Evolutionary conservation across 2,329 filamentous ascomycete species (phyloP), one percentile per base, ranked within the genome.

Genomic region (Diplodia mutila): DNA sequence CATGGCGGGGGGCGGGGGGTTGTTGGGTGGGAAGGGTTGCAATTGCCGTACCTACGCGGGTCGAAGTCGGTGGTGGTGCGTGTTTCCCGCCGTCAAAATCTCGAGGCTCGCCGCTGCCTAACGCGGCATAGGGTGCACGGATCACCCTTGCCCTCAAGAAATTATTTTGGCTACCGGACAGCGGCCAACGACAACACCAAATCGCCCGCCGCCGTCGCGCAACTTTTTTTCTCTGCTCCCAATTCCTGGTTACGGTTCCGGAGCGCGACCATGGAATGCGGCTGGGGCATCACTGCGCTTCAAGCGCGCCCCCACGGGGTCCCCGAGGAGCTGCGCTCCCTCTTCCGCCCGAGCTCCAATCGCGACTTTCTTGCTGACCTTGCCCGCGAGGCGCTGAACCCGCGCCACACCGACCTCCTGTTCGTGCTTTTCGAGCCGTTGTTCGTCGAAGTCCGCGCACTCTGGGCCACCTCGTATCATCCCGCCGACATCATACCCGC

Each of bases 361-460:
- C 84, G 85, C 72, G 85, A 86, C 75, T 89, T 93, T 78, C 86
- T 96, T 49, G 87, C 92, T 77, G 86, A 72, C 83, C 96, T 74
- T 86, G 91, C 72, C 82, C 85, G 27, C 73, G 86, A 89, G 69
- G 88, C 92, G 68, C 86, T 97, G 75, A 84, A 88, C 73, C 85
- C 91, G 72, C 82, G 84, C 80, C 85, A 88, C 77, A 94, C 92
- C 73, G 88, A 92, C 75, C 83, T 83, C 67, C 82, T 97, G 75
- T 93, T 95, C 75, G 83, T 86, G 71, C 86, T 91, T 74, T 93
- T 94, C 78, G 89, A 91, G 76, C 82, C 85, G 69, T 81, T 94
- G 49, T 92, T 95, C 74, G 87, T 92, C 72, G 94, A 97, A 78
- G 84, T 96, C 61, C 92, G 91, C 79, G 91, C 93, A 69, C 85